A percentile compares a stretch with the other conserved stretches of the same genome.
Conservation (phyloP, 805 yeast species). For the Saccharomyces mikatae region DNA sequence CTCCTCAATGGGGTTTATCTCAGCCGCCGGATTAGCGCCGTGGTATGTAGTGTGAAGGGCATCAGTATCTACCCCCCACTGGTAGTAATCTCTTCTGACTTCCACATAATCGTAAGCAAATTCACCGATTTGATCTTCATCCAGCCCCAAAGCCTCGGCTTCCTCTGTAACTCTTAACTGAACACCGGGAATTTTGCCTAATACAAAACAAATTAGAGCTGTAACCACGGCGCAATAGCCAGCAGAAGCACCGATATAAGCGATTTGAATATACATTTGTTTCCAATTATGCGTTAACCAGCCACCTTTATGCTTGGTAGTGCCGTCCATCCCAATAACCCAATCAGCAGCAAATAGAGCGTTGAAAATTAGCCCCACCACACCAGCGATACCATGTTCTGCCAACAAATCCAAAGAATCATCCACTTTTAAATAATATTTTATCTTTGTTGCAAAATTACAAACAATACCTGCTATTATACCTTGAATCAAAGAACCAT, state of each 20-base stretch:
- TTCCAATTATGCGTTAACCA: constrained; percentile 88
- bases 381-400: constrained; percentile 98
- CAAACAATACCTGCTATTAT: constrained; percentile 73
- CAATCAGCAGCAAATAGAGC: constrained; percentile 81
- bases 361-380: constrained; percentile 81
- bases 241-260: constrained; percentile 63
- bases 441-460: constrained; percentile 83
- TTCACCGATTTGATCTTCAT: constrained; percentile 95
- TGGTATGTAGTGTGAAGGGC: constrained; percentile 10
- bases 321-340: constrained; percentile 86
- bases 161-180: constrained; percentile 72
- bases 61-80: constrained; percentile 34
- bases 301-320: constrained; percentile 79
- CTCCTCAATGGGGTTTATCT: not conserved
- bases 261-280: constrained; percentile 85
- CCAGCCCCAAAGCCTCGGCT: constrained; percentile 84
- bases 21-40: constrained; percentile 1
- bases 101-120: constrained; percentile 98
- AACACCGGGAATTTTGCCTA: constrained; percentile 75
- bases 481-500: constrained; percentile 86
- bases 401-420: constrained; percentile 93
- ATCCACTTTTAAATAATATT: constrained; percentile 72
- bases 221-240: constrained; percentile 77
- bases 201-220: constrained; percentile 60
- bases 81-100: constrained; percentile 81